Conservation (phyloP, 768 basidiomycete genomes). For the Gymnopilus junonius region DNA sequence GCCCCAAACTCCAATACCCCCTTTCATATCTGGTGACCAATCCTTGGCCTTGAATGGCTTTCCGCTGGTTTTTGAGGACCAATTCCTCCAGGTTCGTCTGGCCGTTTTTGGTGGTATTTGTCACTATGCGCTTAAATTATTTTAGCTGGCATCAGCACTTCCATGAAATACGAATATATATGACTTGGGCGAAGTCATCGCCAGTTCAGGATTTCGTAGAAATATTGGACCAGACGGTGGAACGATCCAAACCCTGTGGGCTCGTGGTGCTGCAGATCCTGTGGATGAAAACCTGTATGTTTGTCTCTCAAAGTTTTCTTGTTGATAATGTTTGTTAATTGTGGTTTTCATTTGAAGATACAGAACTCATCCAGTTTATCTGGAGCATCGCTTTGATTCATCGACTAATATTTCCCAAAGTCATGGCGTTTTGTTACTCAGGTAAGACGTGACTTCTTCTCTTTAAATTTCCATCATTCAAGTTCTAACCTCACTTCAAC, state of each 20-base stretch:
- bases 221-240: constrained; percentile 59
- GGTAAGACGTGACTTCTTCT: constrained; percentile 36
- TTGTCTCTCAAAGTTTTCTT: background rate
- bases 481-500: constrained; percentile 3
- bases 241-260: constrained; percentile 73
- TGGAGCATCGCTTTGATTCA: constrained; percentile 72
- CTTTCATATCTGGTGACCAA: constrained; percentile 53
- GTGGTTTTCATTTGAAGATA: constrained; percentile 47
- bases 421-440: constrained; percentile 79
- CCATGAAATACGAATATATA: constrained; percentile 75
- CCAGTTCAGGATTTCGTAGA: constrained; percentile 70
- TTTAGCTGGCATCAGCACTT: constrained; percentile 64
- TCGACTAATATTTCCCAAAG: constrained; percentile 55
- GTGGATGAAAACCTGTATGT: constrained; percentile 69
- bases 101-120: constrained; percentile 20
- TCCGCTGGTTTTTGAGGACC: constrained; percentile 78
- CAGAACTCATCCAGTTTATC: constrained; percentile 72
- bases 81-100: constrained; percentile 66
- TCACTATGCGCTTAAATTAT: background rate
- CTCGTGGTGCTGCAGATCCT: constrained; percentile 63
- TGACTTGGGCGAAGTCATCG: constrained; percentile 75
- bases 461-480: background rate
- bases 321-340: constrained; percentile 12
- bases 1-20: constrained; percentile 61
- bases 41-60: constrained; percentile 65